These are phyloP conservation scores for Pythium plurisporium DNA, from an alignment of 352 stramenopile species.

Conservation along the genomic window DNA sequence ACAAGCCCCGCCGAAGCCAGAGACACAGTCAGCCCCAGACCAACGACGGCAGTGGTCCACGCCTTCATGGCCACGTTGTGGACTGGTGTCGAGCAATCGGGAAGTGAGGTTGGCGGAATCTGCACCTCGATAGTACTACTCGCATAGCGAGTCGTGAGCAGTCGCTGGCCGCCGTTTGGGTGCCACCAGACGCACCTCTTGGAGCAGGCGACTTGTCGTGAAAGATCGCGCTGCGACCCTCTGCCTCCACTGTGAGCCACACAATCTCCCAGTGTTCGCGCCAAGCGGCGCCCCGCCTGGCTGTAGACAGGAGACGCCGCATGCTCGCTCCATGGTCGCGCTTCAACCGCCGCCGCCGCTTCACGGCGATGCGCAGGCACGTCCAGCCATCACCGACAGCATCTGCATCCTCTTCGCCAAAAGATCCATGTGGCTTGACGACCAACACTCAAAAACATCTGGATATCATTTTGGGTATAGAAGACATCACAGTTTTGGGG, in stretches of 20 bases:
- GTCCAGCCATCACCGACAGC: too few species aligned
- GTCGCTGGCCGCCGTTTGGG: too few species aligned
- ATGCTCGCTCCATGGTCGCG: not conserved
- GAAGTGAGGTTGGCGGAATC: not conserved
- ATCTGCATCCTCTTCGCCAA: too few species aligned
- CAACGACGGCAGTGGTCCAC: slow-evolving; percentile 1
- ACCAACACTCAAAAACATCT: too few species aligned
- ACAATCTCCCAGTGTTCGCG: not conserved
- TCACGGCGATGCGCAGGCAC: too few species aligned
- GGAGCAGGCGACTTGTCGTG: too few species aligned
- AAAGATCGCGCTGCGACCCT: not conserved
- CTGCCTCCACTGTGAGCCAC: not conserved
- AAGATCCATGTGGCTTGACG: too few species aligned
- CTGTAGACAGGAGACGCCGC: too few species aligned
- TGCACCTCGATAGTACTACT: not conserved
- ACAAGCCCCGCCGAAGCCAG: slow-evolving; percentile 13
- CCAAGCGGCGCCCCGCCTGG: not conserved
- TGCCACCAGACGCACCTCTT: too few species aligned
- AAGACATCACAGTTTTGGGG: not conserved
- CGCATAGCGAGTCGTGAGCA: not conserved
- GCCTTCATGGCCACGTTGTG: not conserved
- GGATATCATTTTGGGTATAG: not conserved
- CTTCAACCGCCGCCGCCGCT: too few species aligned
- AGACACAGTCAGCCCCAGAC: slow-evolving; percentile 7
- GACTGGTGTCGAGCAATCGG: not conserved